Conservation (phyloP, 257 asterid species). For the Lycium barbarum region DNA sequence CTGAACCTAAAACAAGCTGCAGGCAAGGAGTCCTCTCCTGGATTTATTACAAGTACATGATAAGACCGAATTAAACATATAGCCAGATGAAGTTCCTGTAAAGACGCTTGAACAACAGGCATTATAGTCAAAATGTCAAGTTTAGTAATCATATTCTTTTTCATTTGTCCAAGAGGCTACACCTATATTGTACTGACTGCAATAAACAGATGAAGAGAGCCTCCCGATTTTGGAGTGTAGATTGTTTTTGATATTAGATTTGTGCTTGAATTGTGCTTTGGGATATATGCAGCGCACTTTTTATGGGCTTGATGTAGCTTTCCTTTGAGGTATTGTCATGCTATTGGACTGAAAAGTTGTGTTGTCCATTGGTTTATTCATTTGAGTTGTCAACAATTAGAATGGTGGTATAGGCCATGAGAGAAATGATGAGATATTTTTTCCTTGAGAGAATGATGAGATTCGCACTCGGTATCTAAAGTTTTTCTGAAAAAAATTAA, state of each 20-base stretch:
- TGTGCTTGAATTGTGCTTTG: slow-evolving; percentile 18
- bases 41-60: slow-evolving; percentile 15
- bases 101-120: slow-evolving; percentile 4
- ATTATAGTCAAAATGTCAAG: not conserved
- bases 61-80: not conserved
- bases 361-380: slow-evolving; percentile 19
- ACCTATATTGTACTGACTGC: not conserved
- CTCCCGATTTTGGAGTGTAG: not conserved
- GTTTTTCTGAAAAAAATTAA: not conserved
- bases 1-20: slow-evolving; percentile 30
- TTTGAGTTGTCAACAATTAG: too few species aligned
- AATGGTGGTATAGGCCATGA: not conserved
- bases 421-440: not conserved
- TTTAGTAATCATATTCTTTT: not conserved
- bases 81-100: slow-evolving; percentile 7
- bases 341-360: not conserved
- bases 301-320: not conserved
- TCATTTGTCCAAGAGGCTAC: not conserved
- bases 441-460: not conserved
- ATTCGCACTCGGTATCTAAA: not conserved
- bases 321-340: not conserved
- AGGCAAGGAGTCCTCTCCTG: not conserved
- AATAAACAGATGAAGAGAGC: slow-evolving; percentile 24
- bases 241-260: not conserved
- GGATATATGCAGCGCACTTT: not conserved